Evolutionary conservation across 1,284 basidiomycete genomes (phyloP), one percentile per base, ranked within the genome.

Genomic region (Ganoderma lingzhi): DNA sequence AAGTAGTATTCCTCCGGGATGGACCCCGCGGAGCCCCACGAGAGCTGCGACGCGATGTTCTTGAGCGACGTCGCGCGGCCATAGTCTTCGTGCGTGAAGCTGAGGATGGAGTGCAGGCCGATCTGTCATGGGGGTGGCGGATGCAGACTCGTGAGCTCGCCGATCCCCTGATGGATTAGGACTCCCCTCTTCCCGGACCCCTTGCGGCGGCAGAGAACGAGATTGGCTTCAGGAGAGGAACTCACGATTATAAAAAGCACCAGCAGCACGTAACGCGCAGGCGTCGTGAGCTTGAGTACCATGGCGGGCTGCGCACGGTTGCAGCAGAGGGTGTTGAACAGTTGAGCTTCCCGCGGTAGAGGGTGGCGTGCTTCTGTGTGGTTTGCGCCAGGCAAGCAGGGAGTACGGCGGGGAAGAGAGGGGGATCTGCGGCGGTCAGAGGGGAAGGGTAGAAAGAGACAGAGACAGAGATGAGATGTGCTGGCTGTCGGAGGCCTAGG

Each of bases 81-180:
- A 67, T 82, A 82, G 48, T 78, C 78, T 72, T 80, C 78, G 67
- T 82, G 80, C 12, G 81, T 80, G 75, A 82, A 72, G 68, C 72
- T 76, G 59, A 83, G 78, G 65, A 82, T 78, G 32, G 78, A 80
- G 70, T 83, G 81, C 28, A 83, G 67, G 45, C 75, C 77, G 66
- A 81, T 72, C 81, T 82, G 64, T 19, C 35, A 35, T 35, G 35
- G 35, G 35, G 28, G 53, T 5, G 23, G 10, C 23, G 14, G 15
- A 41, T 14, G 56, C 39, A 66, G 42, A 65, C 56, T 58, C 58
- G 59, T 66, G 63, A 32, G 28, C 41, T 60, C 59, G 59, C n/a
- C 19, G 39, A 42, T 23, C 28, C 39, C 14, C 3, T 37, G 35
- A 37, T 39, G 35, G 37, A 37, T 19, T 23, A 35, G 35, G 35